Percentiles rank a stretch among this genome's conserved stretches.
Conservation (phyloP, 768 basidiomycete species). For the Hemileccinum impolitum region DNA sequence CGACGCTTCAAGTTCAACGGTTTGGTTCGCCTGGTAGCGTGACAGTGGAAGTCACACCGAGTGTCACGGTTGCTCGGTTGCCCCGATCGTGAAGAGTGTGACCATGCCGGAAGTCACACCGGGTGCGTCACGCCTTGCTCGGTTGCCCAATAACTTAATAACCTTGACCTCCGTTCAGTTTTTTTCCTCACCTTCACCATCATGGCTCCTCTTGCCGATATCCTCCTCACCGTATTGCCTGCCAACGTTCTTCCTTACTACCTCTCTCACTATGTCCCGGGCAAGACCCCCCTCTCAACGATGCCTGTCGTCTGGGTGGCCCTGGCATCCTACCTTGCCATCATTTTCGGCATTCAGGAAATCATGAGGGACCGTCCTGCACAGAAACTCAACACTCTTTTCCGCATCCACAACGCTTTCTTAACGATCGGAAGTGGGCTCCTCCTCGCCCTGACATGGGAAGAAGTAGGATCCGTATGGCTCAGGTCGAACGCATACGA, state of each 20-base stretch:
- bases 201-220: slow-evolving; percentile 75
- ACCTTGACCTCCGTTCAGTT: slow-evolving; percentile 8
- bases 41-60: too few species aligned
- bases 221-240: slow-evolving; percentile 58
- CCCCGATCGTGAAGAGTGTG: too few species aligned
- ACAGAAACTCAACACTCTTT: slow-evolving; percentile 74
- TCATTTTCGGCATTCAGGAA: slow-evolving; percentile 82
- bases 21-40: too few species aligned
- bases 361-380: slow-evolving; percentile 79
- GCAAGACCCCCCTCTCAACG: slow-evolving; percentile 59
- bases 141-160: slow-evolving; percentile 27
- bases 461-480: slow-evolving; percentile 83
- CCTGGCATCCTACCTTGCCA: slow-evolving; percentile 77
- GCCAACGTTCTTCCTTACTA: slow-evolving; percentile 37
- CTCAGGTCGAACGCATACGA: slow-evolving; percentile 69
- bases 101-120: neutral
- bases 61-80: too few species aligned
- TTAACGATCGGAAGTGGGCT: slow-evolving; percentile 82
- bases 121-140: slow-evolving; percentile 27
- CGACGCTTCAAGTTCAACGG: too few species aligned
- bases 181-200: slow-evolving; percentile 27
- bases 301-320: slow-evolving; percentile 61
- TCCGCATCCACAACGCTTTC: slow-evolving; percentile 89
- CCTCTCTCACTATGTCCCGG: slow-evolving; percentile 49
- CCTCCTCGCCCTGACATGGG: slow-evolving; percentile 83